Conservation (phyloP, 371 early-diverging fungal genomes). For the Capillidium heterosporum region DNA sequence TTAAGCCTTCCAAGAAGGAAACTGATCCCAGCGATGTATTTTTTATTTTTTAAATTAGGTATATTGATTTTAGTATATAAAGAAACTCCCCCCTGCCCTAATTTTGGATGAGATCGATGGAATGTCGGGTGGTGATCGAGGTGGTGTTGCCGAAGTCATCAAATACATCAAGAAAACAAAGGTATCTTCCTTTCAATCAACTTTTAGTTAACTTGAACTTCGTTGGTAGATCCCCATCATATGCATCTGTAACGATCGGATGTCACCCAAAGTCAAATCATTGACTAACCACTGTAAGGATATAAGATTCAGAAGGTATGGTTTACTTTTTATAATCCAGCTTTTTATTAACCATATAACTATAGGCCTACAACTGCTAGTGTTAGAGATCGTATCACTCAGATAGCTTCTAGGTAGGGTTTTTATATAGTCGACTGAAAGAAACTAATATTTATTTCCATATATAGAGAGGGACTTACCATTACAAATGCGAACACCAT, state of each 20-base stretch:
- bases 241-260: conserved; percentile 98
- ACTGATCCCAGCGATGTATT: neutral
- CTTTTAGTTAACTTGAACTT: neutral
- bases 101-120: conserved; percentile 99
- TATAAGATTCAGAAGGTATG: conserved; percentile 61
- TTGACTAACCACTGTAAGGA: conserved; percentile 82
- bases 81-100: conserved; percentile 24
- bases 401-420: conserved; percentile 47
- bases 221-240: conserved; percentile 82
- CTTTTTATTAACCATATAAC: neutral
- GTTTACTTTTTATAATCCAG: neutral
- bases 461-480: conserved; percentile 51
- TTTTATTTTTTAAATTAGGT: neutral
- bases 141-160: conserved; percentile 88
- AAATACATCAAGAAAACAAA: conserved; percentile 77
- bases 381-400: conserved; percentile 55
- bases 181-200: conserved; percentile 16
- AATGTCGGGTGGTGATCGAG: conserved; percentile 98
- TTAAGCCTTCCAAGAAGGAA: conserved; percentile 8
- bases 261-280: conserved; percentile 76
- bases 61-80: neutral
- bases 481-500: conserved; percentile 59
- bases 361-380: conserved; percentile 27
- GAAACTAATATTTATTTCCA: too few species aligned
- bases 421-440: neutral